Percentiles rank a stretch among this genome's conserved stretches.
Evolutionary conservation across 352 stramenopile genomes (phyloP).

Genomic region (Globisporangium cystogenes): DNA sequence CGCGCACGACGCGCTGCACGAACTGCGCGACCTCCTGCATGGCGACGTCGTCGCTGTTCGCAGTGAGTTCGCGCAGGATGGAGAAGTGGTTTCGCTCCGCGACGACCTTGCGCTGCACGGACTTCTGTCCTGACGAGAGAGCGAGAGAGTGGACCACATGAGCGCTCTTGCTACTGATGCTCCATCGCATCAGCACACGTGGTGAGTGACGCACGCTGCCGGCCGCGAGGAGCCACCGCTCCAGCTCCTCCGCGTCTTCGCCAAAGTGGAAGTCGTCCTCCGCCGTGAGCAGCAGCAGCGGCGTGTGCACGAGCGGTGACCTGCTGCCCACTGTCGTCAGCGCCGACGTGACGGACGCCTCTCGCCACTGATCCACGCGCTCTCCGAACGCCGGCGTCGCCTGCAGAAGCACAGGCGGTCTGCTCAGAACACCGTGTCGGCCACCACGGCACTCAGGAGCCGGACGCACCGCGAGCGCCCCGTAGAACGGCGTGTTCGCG

Average conservation of each 20-base stretch:
- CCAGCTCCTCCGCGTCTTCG: slow-evolving; percentile 60
- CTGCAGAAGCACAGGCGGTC: neutral
- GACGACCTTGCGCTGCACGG: slow-evolving; percentile 38
- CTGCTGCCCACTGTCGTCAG: slow-evolving; percentile 27
- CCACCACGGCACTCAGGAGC: too few species aligned
- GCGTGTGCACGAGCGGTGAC: slow-evolving; percentile 45
- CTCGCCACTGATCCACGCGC: slow-evolving; percentile 55
- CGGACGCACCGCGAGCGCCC: slow-evolving; percentile 31
- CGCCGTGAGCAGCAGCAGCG: slow-evolving; percentile 57
- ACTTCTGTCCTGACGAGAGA: slow-evolving; percentile 16
- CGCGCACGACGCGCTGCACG: slow-evolving; percentile 17
- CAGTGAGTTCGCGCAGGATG: slow-evolving; percentile 55
- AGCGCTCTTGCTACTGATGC: too few species aligned
- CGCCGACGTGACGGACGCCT: slow-evolving; percentile 54
- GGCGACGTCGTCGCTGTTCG: slow-evolving; percentile 20
- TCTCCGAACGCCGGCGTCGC: slow-evolving; percentile 64
- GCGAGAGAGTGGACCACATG: slow-evolving; percentile 5
- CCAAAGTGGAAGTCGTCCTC: slow-evolving; percentile 81
- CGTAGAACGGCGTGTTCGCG: slow-evolving; percentile 69
- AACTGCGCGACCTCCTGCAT: slow-evolving; percentile 50
- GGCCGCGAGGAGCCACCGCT: slow-evolving; percentile 43
- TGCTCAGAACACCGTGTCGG: too few species aligned
- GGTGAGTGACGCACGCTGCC: slow-evolving; percentile 47
- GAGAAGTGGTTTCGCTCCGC: slow-evolving; percentile 66
- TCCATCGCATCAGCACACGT: too few species aligned